Evolutionary conservation across 257 asterid genomes (phyloP), one percentile per base, ranked within the genome.

Genomic region (Nicotiana knightiana): DNA sequence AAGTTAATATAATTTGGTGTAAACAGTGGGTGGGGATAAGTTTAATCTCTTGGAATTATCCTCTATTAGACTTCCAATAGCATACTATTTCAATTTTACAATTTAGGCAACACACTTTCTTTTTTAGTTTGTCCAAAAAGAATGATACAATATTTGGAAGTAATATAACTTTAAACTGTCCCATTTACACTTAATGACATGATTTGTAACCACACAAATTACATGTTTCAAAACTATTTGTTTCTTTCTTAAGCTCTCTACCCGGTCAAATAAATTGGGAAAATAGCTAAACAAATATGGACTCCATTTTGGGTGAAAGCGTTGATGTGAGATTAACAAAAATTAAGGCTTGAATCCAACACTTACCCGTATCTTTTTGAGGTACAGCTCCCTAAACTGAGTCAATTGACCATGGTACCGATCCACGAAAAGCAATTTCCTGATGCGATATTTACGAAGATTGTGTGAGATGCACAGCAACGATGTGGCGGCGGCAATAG

Each of bases 381-480:
- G 61, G 79, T 91, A 94, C 4, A 84, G 97, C 7, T 89, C 86
- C 1, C 91, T 90, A 71, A 92, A 88, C 81, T 91, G 93, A 9
- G 90, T 26, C 86, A 86, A 18, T 21, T 88, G 91, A 8, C 95
- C 97, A 73, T 90, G 96, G 82, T 87, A 71, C 0, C 92, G 89
- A 76, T 94, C 93, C 28, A 93, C 96, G 54, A 94, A 93, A 46
- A 94, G 91, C 65, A 93, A 91, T 87, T 89, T 93, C 71, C 97
- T 83, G 13, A 93, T 39, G 16, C 98, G 94, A 76, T 91, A 87
- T 82, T 94, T 91, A 81, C 91, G 86, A 43, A 94, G 88, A 82
- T 88, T 94, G 43, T 89, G 87, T 51, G 97, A 94, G 26, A 94
- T 68, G 83, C 94, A 93, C 76, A 92, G 84, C 37, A 93, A 92